Base-by-base conservation (phyloP, 2,329 filamentous ascomycete species). In the Diaporthe sp. region DNA sequence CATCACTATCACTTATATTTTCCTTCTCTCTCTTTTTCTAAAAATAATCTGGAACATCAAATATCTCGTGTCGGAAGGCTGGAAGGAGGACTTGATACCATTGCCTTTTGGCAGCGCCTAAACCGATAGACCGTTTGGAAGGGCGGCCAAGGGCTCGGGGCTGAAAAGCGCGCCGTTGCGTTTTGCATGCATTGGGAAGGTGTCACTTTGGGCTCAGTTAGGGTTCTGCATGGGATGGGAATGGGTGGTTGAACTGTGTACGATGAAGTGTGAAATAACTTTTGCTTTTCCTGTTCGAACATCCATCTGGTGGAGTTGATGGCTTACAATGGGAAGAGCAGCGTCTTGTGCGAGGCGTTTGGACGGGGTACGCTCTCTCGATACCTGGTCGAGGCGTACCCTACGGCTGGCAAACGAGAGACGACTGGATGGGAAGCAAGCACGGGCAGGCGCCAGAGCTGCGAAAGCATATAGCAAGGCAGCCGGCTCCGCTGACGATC, bases 161-260 rank as follows among this genome's bases (percentile, higher is more conserved):
- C 51, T 61, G 65, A 75, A 75, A 76, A 73, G 73, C 73, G 73
- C 73, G 59, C 47, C 30, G 44, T 65, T 75, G 63, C 71, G 74
- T 73, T 72, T 73, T 72, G 58, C 73, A 74, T 76, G 74, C 74
- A 76, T 76, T 71, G 70, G 75, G 73, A 68, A 69, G 73, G 73
- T 75, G 73, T 75, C 70, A 70, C 25, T 68, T 32, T 73, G 65
- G 70, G 68, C 58, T 73, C 73, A 58, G 55, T n/a, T 27, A 50
- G 74, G 61, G 39, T 75, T 55, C 53, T 74, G 66, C 74, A 75
- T 74, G 74, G 74, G 68, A 70, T 50, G 68, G 68, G 53, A 56
- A 63, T 69, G 19, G 55, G 74, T 50, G 73, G 74, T 69, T 58
- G 53, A 70, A 74, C 72, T 70, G 66, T 75, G 74, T 75, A 75